Evolutionary conservation across 208 protist genomes (phyloP), one percentile per base, ranked within the genome.

Genomic region (Trypanosomatidae sp.): DNA sequence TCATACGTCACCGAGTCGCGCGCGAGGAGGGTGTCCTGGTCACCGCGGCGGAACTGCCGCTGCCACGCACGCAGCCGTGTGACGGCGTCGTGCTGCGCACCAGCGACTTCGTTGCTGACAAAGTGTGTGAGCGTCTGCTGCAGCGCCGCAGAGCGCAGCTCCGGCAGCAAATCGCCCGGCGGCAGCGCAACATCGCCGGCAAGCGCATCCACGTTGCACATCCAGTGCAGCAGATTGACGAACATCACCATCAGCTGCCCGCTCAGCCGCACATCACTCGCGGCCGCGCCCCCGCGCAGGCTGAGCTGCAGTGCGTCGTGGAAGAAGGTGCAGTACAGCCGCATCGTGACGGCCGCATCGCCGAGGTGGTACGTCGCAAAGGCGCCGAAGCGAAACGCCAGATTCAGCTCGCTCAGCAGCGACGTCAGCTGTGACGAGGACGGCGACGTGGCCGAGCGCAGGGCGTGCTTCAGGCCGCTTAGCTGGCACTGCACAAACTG

Each of bases 11-110:
- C 33, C 7, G 69, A 71, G 45, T 85, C 71, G 35, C 72, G 56
- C 26, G 74, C 62, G 8, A 90, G 52, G 7, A 87, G 57, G 8
- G 61, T 71, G 59, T 89, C 80, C 7, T 74, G 19, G 15, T 78
- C 79, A 37, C 75, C 57, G 45, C 61, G 71, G 38, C 50, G 69
- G 43, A 93, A 82, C 51, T 81, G 65, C 47, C 49, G 61, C 54
- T 87, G 67, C 85, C 85, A 93, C n/a, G 80, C 77, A 68, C 86
- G 54, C 20, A 67, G n/a, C n/a, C n/a, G n/a, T n/a, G n/a, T n/a
- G n/a, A n/a, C n/a, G 64, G 63, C 82, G 66, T 37, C 64, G 40
- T 32, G 76, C 38, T 10, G 79, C 85, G 39, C 67, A 73, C 25
- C 66, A 18, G 59, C 77, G 2, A 93, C 71, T 58, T 90, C 73